These are phyloP conservation scores for Starmerella potacharoeniae DNA, from an alignment of 805 yeast genomes.

Conservation along the genomic window DNA sequence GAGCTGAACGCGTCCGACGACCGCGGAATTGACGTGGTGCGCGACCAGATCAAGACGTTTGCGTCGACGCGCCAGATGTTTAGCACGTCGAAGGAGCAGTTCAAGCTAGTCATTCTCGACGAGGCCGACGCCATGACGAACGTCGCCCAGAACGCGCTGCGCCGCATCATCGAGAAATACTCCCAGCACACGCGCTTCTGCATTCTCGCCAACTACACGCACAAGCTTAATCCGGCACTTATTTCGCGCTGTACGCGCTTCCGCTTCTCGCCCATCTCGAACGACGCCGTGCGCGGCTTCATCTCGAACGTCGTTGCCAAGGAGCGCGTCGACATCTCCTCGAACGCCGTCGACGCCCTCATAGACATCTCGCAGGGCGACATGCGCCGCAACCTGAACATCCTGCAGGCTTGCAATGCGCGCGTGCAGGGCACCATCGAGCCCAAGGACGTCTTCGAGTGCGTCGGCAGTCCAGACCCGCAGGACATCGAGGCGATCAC, in stretches of 20 bases:
- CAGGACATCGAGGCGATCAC: constrained; percentile 64
- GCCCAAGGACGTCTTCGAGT: constrained; percentile 72
- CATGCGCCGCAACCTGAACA: constrained; percentile 90
- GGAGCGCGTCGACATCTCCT: constrained; percentile 50
- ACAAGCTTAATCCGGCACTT: constrained; percentile 89
- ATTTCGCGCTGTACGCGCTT: constrained; percentile 91
- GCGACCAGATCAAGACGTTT: constrained; percentile 92
- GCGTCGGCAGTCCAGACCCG: constrained; percentile 94
- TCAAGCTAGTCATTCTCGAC: constrained; percentile 83
- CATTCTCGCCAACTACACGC: constrained; percentile 89
- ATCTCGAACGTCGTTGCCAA: constrained; percentile 54
- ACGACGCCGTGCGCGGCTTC: constrained; percentile 56
- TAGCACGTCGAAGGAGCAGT: constrained; percentile 42
- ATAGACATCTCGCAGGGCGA: constrained; percentile 78
- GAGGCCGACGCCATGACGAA: constrained; percentile 97
- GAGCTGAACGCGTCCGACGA: constrained; percentile 97
- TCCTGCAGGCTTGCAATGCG: constrained; percentile 85
- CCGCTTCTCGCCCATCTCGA: constrained; percentile 72
- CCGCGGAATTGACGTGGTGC: constrained; percentile 94
- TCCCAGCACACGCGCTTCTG: constrained; percentile 93
- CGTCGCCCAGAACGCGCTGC: constrained; percentile 89
- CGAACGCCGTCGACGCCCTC: constrained; percentile 54
- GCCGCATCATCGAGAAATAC: constrained; percentile 88
- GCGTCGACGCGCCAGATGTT: constrained; percentile 94
- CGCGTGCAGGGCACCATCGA: constrained; percentile 53